Evolutionary conservation across 2,329 filamentous ascomycete species (phyloP), one percentile per base, ranked within the genome.

Genomic region (Arthrobotrys sphaeroides): DNA sequence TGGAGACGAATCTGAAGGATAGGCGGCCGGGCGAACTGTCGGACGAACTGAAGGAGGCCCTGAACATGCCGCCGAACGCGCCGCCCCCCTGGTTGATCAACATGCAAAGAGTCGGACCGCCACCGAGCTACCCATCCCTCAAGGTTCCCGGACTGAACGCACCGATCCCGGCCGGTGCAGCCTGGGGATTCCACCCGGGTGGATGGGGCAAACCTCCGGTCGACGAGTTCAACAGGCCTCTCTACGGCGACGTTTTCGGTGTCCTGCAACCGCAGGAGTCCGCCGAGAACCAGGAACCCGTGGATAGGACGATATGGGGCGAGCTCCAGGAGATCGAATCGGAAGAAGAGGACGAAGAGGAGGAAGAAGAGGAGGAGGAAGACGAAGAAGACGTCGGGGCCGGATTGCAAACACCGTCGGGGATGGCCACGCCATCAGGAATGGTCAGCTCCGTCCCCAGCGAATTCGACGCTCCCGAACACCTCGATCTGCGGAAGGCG

Each of bases 31-130:
- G 95, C 36, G 94, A 98, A 79, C 83, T 98, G 55, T 95, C 90
- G 79, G 93, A 98, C 66, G 90, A 92, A 79, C 87, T 97, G 42
- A 94, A 92, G 81, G 94, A 98, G 81, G 94, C 95, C 3, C 87
- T 99, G 0, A 95, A 93, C 80, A 98, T 99, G 85, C 92, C 93
- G 20, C 92, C 93, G 12, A 94, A 93, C 59, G 93, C 94, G 24
- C 94, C 95, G 5, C 94, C 95, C 22, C 95, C 95, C 42, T 99
- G 95, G 95, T 87, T 99, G 76, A 94, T 99, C 82, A 97, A 97
- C 83, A 93, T 96, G 83, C 95, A 99, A 83, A 90, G 94, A 79
- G 92, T 93, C 80, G 95, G 95, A 0, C 93, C 94, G 22, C 94
- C 95, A 0, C 94, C 94, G 4, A 96, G 93, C 6, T 99, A 99